Percentiles rank a stretch among this genome's conserved stretches.
phyloP scores from a whole-genome alignment of 2,329 filamentous ascomycete species.

The Colletotrichum sp. region DNA sequence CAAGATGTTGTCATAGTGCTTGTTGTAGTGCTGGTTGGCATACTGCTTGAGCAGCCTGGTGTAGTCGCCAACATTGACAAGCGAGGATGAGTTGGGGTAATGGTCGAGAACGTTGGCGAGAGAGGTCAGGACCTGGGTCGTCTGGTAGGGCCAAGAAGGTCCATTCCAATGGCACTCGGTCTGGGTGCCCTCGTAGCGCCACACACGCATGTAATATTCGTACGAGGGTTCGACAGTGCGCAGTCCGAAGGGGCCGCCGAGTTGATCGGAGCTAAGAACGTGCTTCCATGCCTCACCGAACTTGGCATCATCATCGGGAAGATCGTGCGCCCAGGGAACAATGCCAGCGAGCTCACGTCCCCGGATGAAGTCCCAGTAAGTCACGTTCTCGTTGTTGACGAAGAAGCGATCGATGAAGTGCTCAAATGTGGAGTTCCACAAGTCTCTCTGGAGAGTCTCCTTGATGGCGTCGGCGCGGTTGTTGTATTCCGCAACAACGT shows the following conservation, averaged over 20 bases:
- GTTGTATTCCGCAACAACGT: slow-evolving; percentile 29
- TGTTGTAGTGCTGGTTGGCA: slow-evolving; percentile 41
- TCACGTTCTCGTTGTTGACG: slow-evolving; percentile 38
- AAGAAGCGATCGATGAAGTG: slow-evolving; percentile 44
- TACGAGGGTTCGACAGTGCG: slow-evolving; percentile 46
- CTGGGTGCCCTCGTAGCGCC: slow-evolving; percentile 17
- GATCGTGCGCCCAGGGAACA: slow-evolving; percentile 45
- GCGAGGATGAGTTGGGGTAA: slow-evolving; percentile 29
- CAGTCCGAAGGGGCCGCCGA: slow-evolving; percentile 39
- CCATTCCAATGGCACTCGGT: slow-evolving; percentile 47
- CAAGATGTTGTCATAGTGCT: slow-evolving; percentile 33
- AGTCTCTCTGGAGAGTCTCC: slow-evolving; percentile 33
- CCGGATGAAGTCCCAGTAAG: slow-evolving; percentile 24
- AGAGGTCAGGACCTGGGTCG: slow-evolving; percentile 43
- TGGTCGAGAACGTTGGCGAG: slow-evolving; percentile 37
- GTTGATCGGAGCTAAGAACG: not conserved
- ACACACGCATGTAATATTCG: slow-evolving; percentile 36
- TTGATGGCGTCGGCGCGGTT: slow-evolving; percentile 37
- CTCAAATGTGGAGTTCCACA: slow-evolving; percentile 41
- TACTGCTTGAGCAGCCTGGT: slow-evolving; percentile 40
- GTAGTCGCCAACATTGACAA: slow-evolving; percentile 40
- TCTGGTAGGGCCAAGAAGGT: slow-evolving; percentile 50
- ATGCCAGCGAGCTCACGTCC: slow-evolving; percentile 44
- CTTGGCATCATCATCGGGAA: slow-evolving; percentile 39
- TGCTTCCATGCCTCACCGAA: slow-evolving; percentile 32